Evolutionary conservation across 164 flowering plant genomes (phyloP), one percentile per base, ranked within the genome.

Genomic region (Litsea cubeba): DNA sequence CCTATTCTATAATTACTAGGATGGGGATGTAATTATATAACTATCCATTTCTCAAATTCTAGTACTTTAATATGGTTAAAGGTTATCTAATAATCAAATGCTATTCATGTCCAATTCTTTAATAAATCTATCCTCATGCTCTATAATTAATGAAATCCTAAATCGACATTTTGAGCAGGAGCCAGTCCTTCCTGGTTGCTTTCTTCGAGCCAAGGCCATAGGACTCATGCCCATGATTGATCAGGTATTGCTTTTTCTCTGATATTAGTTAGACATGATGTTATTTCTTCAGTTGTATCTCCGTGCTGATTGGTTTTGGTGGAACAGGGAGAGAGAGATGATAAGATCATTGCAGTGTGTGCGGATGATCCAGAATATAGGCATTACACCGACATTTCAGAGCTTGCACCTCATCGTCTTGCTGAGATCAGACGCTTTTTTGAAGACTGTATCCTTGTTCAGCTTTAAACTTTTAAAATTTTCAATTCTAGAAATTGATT

Each of bases 321-420:
- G 18, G 49, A 54, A 7, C 69, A 89, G 93, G 94, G 94, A 71
- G 94, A 90, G 83, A 88, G 82, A 65, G 94, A 90, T 80, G 91
- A 90, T 71, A 90, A 90, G 81, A 90, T 89, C 65, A 89, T 89
- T 68, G 94, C 94, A 10, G 94, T 89, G 8, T 88, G 94, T 73
- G 91, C 91, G 49, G 94, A 90, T 77, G 94, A 90, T 81, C 94
- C 94, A 4, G 94, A 90, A 74, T 88, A 87, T 74, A 79, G 85
- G 10, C 89, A 88, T 81, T 87, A 82, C 80, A 86, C 83, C 26
- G 91, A 88, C 70, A 88, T 90, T 72, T 82, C 82, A 35, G 79
- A 90, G 69, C 88, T 88, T 8, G 83, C 91, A 7, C 91, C 94
- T 70, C 94, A 90, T 77, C 90, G 90, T 73, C 78, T 90, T 8